These are phyloP conservation scores for Gynochthodes officinalis DNA, from an alignment of 257 asterid species.

Conservation along the genomic window DNA sequence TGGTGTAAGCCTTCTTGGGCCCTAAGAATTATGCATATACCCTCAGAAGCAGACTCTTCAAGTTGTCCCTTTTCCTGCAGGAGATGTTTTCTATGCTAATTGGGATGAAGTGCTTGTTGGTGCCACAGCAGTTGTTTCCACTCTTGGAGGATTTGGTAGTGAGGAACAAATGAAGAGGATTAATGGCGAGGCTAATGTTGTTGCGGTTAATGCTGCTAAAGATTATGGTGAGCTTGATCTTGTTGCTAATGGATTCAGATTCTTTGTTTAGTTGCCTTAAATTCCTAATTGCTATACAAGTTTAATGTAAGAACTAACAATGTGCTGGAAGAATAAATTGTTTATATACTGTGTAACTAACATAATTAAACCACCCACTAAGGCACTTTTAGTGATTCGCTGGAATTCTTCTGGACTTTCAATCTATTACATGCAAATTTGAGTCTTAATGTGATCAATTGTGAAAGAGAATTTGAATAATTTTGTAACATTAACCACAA, in stretches of 20 bases:
- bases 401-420: not conserved
- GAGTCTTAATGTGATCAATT: not conserved
- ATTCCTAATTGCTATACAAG: not conserved
- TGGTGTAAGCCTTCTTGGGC: not conserved
- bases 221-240: slow-evolving; percentile 55
- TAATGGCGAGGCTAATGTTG: slow-evolving; percentile 95
- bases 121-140: slow-evolving; percentile 90
- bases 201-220: slow-evolving; percentile 91
- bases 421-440: not conserved
- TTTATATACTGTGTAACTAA: not conserved
- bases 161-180: slow-evolving; percentile 95
- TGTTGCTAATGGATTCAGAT: not conserved
- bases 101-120: slow-evolving; percentile 94
- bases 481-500: not conserved
- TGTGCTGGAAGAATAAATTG: not conserved
- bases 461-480: not conserved
- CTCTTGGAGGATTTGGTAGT: slow-evolving; percentile 95
- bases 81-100: slow-evolving; percentile 87
- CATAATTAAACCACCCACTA: not conserved
- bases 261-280: not conserved
- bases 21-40: not conserved
- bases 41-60: slow-evolving; percentile 18
- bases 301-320: not conserved
- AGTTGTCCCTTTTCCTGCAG: slow-evolving; percentile 37
- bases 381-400: not conserved